Percentiles rank a stretch among this genome's conserved stretches.
Evolutionary conservation across 2,329 filamentous ascomycete species (phyloP).

Genomic region (Chaetomiaceae sp.): DNA sequence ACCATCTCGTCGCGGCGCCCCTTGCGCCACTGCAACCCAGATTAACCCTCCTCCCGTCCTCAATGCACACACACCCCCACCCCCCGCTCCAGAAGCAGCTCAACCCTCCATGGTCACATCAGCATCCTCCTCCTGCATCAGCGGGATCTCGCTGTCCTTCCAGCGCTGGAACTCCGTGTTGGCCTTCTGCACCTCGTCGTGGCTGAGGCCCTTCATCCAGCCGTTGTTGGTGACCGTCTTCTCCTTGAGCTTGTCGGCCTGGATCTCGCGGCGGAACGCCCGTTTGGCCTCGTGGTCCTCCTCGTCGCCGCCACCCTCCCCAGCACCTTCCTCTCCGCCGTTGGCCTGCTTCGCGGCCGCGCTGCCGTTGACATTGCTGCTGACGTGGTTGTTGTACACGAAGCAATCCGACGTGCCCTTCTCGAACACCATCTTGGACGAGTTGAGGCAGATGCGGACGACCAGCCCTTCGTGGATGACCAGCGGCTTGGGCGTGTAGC

Average conservation of each 20-base stretch:
- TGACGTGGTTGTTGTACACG: constrained; percentile 67
- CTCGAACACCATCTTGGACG: constrained; percentile 73
- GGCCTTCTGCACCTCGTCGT: constrained; percentile 67
- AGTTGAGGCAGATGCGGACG: constrained; percentile 69
- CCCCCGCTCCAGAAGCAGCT: no score
- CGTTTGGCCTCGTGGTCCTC: constrained; percentile 53
- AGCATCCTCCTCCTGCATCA: constrained; percentile 3
- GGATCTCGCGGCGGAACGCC: constrained; percentile 30
- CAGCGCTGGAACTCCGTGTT: constrained; percentile 59
- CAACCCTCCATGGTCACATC: constrained; percentile 18
- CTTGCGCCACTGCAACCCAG: neutral
- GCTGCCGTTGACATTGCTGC: no score
- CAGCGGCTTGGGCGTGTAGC: constrained; percentile 54
- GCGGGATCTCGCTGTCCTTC: constrained; percentile 36
- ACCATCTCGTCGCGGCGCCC: no score
- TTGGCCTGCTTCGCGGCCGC: constrained; percentile 33
- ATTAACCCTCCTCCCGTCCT: neutral
- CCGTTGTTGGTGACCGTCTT: constrained; percentile 77
- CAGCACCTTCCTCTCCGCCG: neutral
- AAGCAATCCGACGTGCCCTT: constrained; percentile 65
- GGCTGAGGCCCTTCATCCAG: constrained; percentile 73
- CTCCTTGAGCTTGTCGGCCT: constrained; percentile 55
- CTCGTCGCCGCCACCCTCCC: constrained; percentile 22
- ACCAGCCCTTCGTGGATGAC: constrained; percentile 62
- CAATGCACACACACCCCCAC: neutral